Conservation (phyloP, 768 basidiomycete species). For the Naganishia randhawae region DNA sequence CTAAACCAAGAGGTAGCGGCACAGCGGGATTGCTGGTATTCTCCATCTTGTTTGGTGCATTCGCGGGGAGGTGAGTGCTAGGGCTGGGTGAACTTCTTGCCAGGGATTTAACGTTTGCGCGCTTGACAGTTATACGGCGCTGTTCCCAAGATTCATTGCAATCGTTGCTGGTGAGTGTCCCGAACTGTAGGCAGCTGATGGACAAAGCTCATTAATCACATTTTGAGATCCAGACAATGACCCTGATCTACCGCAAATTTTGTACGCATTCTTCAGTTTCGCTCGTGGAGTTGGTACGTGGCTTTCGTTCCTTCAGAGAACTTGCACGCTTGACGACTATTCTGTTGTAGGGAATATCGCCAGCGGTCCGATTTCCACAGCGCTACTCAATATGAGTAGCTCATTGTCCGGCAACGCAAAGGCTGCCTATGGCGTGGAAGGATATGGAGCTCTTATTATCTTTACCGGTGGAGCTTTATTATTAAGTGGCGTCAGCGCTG, state of each 20-base stretch:
- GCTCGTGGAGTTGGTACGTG: constrained; percentile 28
- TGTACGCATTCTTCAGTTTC: constrained; percentile 35
- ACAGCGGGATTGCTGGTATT: constrained; percentile 32
- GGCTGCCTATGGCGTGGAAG: constrained; percentile 34
- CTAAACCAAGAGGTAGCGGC: constrained; percentile 16
- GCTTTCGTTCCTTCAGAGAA: neutral
- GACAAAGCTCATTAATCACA: neutral
- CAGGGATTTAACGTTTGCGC: neutral
- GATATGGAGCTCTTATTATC: constrained; percentile 35
- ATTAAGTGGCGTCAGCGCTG: constrained; percentile 33
- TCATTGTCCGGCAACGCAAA: constrained; percentile 26
- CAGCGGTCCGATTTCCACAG: constrained; percentile 33
- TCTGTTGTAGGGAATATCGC: constrained; percentile 30
- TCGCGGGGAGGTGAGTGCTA: constrained; percentile 10
- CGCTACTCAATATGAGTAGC: constrained; percentile 24
- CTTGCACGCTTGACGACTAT: neutral
- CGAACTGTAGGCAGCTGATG: neutral
- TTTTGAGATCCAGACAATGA: constrained; percentile 27
- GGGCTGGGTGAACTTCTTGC: neutral
- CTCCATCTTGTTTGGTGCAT: constrained; percentile 31
- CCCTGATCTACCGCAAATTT: constrained; percentile 33
- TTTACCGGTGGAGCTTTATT: constrained; percentile 32
- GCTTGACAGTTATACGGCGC: constrained; percentile 32
- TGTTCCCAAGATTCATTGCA: constrained; percentile 33
- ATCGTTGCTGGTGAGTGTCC: constrained; percentile 31